phyloP scores from a whole-genome alignment of 805 yeast genomes.

The Clavispora phyllophila region DNA sequence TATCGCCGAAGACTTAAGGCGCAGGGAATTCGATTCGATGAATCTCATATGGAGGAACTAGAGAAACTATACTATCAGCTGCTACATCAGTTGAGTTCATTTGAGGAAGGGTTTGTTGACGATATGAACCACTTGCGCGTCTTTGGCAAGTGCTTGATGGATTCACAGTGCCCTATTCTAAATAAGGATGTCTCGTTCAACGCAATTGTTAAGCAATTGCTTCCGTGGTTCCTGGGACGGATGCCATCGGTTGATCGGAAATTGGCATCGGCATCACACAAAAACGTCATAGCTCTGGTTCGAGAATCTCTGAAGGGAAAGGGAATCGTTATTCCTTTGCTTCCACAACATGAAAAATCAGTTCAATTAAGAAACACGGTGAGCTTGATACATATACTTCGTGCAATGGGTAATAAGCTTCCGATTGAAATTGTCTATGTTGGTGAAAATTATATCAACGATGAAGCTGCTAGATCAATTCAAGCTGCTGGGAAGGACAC shows the following conservation, averaged over 20 bases:
- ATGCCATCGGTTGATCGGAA: conserved; percentile 17
- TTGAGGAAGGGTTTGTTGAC: conserved; percentile 15
- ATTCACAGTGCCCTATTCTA: conserved; percentile 7
- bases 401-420: conserved; percentile 21
- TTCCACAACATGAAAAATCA: conserved; percentile 11
- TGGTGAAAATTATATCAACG: conserved; percentile 7
- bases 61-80: conserved; percentile 7
- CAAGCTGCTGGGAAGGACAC: conserved; percentile 2
- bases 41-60: conserved; percentile 10
- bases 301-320: conserved; percentile 16
- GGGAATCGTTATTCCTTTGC: conserved; percentile 30
- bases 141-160: conserved; percentile 23
- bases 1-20: conserved; percentile 12
- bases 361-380: conserved; percentile 16
- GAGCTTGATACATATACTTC: conserved; percentile 21
- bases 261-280: not conserved
- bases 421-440: conserved; percentile 26
- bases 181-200: not conserved
- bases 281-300: conserved; percentile 1
- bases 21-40: conserved; percentile 10
- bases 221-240: conserved; percentile 28
- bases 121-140: conserved; percentile 19
- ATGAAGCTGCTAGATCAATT: conserved; percentile 9
- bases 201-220: conserved; percentile 13
- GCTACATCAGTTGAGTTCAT: conserved; percentile 4